A percentile compares a stretch with the other conserved stretches of the same genome.
Conservation (phyloP, 129 eudicot species). For the Heracleum sosnowskyi region DNA sequence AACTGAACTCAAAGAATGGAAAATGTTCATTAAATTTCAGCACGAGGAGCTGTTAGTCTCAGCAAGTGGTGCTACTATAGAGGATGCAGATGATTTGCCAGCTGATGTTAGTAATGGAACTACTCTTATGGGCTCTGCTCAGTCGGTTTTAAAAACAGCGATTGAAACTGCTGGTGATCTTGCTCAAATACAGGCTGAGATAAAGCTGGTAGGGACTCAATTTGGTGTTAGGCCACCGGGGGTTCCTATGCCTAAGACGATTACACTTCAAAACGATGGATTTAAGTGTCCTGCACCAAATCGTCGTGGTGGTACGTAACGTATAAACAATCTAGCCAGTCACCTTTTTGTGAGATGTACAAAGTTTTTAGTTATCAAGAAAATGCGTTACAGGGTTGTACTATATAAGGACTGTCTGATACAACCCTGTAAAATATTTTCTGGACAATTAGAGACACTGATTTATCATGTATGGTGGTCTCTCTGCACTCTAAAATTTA, state of each 20-base stretch:
- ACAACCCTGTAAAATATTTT: neutral
- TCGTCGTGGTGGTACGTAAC: neutral
- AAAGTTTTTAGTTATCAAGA: neutral
- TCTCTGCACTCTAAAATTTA: neutral
- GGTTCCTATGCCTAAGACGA: conserved; percentile 11
- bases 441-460: too few species aligned
- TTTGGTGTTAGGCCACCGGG: conserved; percentile 18
- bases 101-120: conserved; percentile 22
- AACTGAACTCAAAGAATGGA: conserved; percentile 7
- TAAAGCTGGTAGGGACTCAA: conserved; percentile 8
- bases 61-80: conserved; percentile 4
- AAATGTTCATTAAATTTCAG: conserved; percentile 10
- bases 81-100: conserved; percentile 10
- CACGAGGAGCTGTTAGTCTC: conserved; percentile 12
- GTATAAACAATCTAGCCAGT: neutral
- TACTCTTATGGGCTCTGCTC: conserved; percentile 11
- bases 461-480: neutral
- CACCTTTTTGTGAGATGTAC: neutral
- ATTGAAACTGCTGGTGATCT: conserved; percentile 23
- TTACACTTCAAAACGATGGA: conserved; percentile 10
- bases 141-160: conserved; percentile 20
- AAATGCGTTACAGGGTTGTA: neutral
- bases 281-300: conserved; percentile 9
- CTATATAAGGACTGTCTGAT: neutral
- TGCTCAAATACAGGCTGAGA: conserved; percentile 15